phyloP scores from a whole-genome alignment of 257 asterid species.

The Voacanga thouarsii region DNA sequence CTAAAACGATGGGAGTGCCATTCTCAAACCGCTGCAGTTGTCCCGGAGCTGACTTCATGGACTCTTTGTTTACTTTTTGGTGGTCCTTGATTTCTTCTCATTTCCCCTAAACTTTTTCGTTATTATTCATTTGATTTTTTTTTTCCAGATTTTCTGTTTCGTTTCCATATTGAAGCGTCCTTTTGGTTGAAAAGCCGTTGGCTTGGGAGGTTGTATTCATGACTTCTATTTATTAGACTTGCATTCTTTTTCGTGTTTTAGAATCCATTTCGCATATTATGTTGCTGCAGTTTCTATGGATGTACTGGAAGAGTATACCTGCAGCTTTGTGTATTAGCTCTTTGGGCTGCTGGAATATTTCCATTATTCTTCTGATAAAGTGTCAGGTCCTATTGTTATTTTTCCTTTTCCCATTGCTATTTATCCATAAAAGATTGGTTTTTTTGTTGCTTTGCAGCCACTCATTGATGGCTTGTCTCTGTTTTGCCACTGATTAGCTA shows the following conservation, averaged over 20 bases:
- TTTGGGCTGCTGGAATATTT: background rate
- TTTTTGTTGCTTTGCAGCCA: background rate
- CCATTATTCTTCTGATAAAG: background rate
- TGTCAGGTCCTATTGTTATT: background rate
- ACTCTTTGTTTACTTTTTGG: slow-evolving; percentile 9
- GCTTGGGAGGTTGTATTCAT: background rate
- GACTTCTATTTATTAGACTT: background rate
- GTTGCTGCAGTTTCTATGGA: background rate
- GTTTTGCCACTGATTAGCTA: no score
- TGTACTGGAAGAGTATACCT: background rate
- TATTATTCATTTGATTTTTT: background rate
- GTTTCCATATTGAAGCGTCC: background rate
- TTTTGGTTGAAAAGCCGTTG: background rate
- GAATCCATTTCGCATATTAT: background rate
- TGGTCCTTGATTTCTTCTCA: slow-evolving; percentile 16
- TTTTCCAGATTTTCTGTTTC: background rate
- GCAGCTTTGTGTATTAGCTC: background rate
- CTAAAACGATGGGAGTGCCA: background rate
- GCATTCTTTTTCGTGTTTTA: background rate
- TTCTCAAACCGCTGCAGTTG: slow-evolving; percentile 1
- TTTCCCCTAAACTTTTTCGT: background rate
- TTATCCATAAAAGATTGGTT: background rate
- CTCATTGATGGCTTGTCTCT: background rate
- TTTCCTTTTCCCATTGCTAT: no score
- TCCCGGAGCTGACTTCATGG: slow-evolving; percentile 10